Base-by-base conservation (phyloP, 2,329 filamentous ascomycete genomes). In the Hymenoscyphus scutula region DNA sequence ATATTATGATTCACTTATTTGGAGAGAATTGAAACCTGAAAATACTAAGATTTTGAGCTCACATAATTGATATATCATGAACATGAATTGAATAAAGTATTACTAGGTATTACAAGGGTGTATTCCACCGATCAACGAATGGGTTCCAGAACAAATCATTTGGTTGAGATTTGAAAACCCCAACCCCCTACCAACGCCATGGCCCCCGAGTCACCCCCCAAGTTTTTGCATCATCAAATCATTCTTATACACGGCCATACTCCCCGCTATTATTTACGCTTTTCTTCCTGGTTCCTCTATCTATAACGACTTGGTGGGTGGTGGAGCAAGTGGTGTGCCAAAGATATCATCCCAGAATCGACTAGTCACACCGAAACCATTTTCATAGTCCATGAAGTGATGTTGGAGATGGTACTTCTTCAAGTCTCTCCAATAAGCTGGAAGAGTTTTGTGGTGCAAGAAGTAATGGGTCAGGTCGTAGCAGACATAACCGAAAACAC, bases 391-490 rank as follows among this genome's bases (percentile, higher is more conserved):
- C 65, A 95, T 91, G 77, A 97, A 99, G 79, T 99, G 95, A 76
- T 99, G 95, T 75, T 92, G 87, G 32, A 99, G 87, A 75, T 99
- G 95, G 74, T 97, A 96, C 78, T 97, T 98, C 87, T 99, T 99
- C 71, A 98, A 85, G 67, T 87, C 82, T 77, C 90, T 91, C 80
- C 96, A 98, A 84, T 92, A 97, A 1, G 88, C 79, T 17, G 95
- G 95, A 2, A 99, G 86, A 71, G 92, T 96, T 78, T 90, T 86
- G 80, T 99, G 95, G 77, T 99, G 95, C 45, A 99, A 84, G 83
- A 99, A 99, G 82, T 98, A 99, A 77, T 99, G 95, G 1, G 95
- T 99, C 80, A 97, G 74, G 76, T 99, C 95, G 79, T 99, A 99
- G 81, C 90, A 92, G 66, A 97, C 84, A 76, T 99, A 99, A 62